A percentile compares a stretch with the other conserved stretches of the same genome.
Conservation (phyloP, 2,329 filamentous ascomycete species). For the Aspergillus sp. region DNA sequence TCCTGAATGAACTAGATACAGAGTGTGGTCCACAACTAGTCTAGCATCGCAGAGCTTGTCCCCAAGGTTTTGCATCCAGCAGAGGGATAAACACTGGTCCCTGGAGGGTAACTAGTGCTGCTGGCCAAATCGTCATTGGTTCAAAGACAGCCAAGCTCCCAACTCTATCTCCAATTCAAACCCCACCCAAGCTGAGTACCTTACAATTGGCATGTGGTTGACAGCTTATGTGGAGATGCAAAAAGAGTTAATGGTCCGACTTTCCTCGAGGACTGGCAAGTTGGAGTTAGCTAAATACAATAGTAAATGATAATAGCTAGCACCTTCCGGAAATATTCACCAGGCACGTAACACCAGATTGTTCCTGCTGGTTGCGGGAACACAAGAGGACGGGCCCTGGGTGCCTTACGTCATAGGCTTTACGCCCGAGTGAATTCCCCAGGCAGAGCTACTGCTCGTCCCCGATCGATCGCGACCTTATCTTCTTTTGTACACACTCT, state of each 20-base stretch:
- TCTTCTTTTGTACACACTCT: background rate
- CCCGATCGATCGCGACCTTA: background rate
- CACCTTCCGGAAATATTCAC: background rate
- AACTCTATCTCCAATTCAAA: background rate
- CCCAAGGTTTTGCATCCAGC: background rate
- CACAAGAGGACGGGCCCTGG: background rate
- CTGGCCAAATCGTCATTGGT: background rate
- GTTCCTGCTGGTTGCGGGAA: background rate
- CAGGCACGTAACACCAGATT: background rate
- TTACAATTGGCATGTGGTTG: background rate
- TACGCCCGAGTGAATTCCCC: background rate
- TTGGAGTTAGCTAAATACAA: too few relatives aligned
- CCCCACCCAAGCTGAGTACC: background rate
- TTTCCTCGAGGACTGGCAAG: background rate
- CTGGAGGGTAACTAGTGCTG: background rate
- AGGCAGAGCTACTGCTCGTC: background rate
- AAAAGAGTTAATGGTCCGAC: background rate
- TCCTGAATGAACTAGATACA: background rate
- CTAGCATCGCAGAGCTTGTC: background rate
- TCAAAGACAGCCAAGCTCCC: background rate
- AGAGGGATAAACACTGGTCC: background rate
- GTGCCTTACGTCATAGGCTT: background rate
- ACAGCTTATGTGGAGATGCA: background rate
- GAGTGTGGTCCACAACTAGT: background rate
- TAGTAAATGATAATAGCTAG: background rate